Percentiles rank a stretch among this genome's conserved stretches.
Evolutionary conservation across 306 rosid species (phyloP).

Genomic region (Rosa persica): DNA sequence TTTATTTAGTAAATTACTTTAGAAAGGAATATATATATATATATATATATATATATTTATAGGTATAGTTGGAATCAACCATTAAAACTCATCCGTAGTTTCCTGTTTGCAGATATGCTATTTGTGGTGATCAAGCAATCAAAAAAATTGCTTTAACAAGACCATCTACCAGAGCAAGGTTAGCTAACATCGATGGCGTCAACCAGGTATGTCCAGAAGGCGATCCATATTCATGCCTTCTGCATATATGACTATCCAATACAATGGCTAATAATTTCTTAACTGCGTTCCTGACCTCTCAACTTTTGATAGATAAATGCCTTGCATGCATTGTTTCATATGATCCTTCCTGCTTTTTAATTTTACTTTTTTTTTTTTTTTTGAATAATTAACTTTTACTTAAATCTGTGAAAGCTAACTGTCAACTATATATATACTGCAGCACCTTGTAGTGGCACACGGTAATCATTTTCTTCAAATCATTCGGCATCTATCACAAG

Average conservation of each 20-base stretch:
- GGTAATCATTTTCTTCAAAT: constrained; percentile 70
- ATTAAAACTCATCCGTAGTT: background rate
- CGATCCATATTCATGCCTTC: constrained; percentile 7
- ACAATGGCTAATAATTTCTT: background rate
- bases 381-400: background rate
- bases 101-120: constrained; percentile 62
- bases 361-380: background rate
- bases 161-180: constrained; percentile 87
- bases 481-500: constrained; percentile 48
- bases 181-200: constrained; percentile 86
- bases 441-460: constrained; percentile 68
- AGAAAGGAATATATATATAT: background rate
- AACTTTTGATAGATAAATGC: background rate
- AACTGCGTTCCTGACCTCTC: background rate
- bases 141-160: constrained; percentile 69
- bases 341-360: background rate
- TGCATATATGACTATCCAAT: too few species aligned
- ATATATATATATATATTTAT: too few species aligned
- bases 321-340: background rate
- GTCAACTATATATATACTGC: constrained; percentile 29
- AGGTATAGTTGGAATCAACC: background rate
- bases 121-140: constrained; percentile 87
- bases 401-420: constrained; percentile 27
- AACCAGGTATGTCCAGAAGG: constrained; percentile 63
- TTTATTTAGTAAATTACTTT: constrained; percentile 16